Conservation (phyloP, 495 filamentous ascomycete species). For the Hypoxylon trugodes region DNA sequence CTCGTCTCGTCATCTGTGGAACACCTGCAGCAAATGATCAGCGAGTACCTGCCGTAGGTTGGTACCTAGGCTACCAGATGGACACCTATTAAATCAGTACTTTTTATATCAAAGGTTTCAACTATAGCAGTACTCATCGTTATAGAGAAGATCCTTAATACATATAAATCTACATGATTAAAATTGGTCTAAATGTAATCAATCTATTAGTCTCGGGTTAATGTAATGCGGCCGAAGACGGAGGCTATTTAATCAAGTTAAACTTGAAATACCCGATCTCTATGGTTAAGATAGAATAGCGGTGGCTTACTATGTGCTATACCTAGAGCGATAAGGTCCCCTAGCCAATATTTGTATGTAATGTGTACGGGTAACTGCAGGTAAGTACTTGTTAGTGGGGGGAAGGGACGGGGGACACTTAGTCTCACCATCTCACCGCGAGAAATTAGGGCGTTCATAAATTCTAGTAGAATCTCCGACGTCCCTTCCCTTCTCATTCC, state of each 20-base stretch:
- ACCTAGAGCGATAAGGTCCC: slow-evolving; percentile 7
- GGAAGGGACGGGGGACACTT: slow-evolving; percentile 14
- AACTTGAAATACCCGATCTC: slow-evolving; percentile 8
- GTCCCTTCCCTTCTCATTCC: background rate
- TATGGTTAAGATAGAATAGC: background rate
- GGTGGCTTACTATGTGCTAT: slow-evolving; percentile 26
- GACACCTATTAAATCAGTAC: too few species aligned
- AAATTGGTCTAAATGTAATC: background rate
- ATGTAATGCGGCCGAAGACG: slow-evolving; percentile 28
- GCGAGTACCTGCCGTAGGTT: background rate
- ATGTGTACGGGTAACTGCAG: background rate
- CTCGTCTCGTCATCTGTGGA: background rate
- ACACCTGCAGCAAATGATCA: slow-evolving; percentile 7
- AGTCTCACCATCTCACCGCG: slow-evolving; percentile 17
- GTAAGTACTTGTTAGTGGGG: slow-evolving; percentile 11
- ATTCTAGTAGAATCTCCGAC: slow-evolving; percentile 9
- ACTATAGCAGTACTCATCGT: too few species aligned
- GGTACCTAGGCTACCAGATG: background rate
- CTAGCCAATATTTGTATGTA: too few species aligned
- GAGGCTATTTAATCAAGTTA: slow-evolving; percentile 14
- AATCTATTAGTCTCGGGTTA: slow-evolving; percentile 10
- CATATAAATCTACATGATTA: too few species aligned
- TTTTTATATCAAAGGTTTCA: too few species aligned
- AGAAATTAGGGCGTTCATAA: slow-evolving; percentile 29
- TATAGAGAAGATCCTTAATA: too few species aligned